phyloP scores from a whole-genome alignment of 108 stramenopile genomes.

The Skeletonema grethae region DNA sequence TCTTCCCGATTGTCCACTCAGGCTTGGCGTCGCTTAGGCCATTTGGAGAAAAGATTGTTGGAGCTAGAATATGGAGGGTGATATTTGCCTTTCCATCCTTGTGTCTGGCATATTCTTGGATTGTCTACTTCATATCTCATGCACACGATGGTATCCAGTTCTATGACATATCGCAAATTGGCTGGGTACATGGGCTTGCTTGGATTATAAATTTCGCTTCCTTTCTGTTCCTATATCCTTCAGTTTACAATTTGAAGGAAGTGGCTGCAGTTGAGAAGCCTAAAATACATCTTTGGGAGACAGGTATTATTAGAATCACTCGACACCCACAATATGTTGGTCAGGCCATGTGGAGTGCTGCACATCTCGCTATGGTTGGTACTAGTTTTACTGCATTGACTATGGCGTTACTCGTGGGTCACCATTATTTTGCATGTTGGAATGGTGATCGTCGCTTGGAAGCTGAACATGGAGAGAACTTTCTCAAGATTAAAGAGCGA shows the following conservation, averaged over 20 bases:
- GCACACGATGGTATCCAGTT: conserved; percentile 91
- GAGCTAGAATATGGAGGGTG: conserved; percentile 90
- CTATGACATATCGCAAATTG: conserved; percentile 75
- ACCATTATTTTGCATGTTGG: conserved; percentile 93
- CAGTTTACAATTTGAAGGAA: conserved; percentile 94
- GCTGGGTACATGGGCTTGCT: conserved; percentile 57
- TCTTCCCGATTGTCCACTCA: conserved; percentile 92
- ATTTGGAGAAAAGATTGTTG: conserved; percentile 87
- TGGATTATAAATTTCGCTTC: conserved; percentile 80
- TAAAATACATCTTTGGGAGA: conserved; percentile 91
- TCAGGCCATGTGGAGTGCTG: conserved; percentile 92
- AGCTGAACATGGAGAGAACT: conserved; percentile 80
- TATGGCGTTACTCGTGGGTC: conserved; percentile 78
- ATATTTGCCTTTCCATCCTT: conserved; percentile 91
- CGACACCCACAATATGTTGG: conserved; percentile 96
- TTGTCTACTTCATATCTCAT: conserved; percentile 94
- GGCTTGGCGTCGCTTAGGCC: conserved; percentile 95
- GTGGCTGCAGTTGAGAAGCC: conserved; percentile 87
- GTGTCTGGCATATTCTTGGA: conserved; percentile 89
- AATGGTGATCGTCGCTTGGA: conserved; percentile 92
- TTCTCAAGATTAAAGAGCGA: conserved; percentile 69
- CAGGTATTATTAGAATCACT: conserved; percentile 94
- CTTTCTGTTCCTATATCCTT: conserved; percentile 95
- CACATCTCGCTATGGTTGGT: conserved; percentile 91
- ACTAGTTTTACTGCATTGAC: conserved; percentile 86